Base-by-base conservation (phyloP, 495 filamentous ascomycete species). In the Opeltia flavorubescens region DNA sequence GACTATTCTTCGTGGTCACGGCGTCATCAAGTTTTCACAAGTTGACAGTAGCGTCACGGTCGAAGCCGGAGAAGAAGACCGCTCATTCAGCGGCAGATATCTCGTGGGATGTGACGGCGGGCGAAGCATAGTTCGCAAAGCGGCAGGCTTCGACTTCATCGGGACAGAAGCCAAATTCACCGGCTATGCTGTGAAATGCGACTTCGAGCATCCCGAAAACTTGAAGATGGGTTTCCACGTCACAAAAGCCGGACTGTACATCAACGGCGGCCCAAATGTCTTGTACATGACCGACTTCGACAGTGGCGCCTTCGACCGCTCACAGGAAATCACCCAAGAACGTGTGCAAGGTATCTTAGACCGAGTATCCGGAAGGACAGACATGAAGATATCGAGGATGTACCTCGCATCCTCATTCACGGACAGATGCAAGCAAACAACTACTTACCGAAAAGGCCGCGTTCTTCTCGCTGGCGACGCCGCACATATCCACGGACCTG, bases 261-360 rank as follows among this genome's bases (percentile, higher is more conserved):
- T 47, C 30, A 43, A 30, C 18, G 12, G 35, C 11, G 23, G 40
- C 28, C 18, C 47, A 4, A 34, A 34, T 34, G 30, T n/a, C 30
- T 30, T 51, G 36, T 31, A 53, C 29, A 38, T 49, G 43, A 8
- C 49, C 30, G 62, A 64, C n/a, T 64, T 64, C 47, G 62, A 64
- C n/a, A 49, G 50, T 11, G 55, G 44, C 9, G 28, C 39, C 8
- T 56, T 51, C 41, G 47, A 62, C 43, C 59, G 61, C 20, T 38
- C 41, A 2, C 43, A 49, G 25, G 44, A 52, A 28, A 49, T 61
- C 36, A 62, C 61, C 15, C 21, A 12, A 4, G 58, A 58, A 5
- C 58, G 62, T 23, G 31, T 61, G n/a, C 56, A 65, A 36, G 36
- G 30, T 2, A 56, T 62, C 3, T 24, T 63, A 0, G 36, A 44